Conservation (phyloP, 192 early-diverging fungal species). For the Backusella australiensis region DNA sequence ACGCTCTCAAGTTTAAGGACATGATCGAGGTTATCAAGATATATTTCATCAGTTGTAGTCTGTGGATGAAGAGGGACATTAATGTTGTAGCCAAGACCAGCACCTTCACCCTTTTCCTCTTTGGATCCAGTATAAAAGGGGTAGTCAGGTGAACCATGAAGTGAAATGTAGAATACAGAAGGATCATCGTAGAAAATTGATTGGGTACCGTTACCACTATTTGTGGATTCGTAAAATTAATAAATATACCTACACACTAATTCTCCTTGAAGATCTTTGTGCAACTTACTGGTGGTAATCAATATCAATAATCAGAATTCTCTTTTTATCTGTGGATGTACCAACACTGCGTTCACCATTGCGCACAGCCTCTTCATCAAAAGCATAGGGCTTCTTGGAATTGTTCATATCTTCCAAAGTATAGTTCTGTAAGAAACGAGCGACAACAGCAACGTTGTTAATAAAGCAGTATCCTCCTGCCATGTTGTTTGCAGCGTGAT, state of each 20-base stretch:
- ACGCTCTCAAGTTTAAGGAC: slow-evolving; percentile 42
- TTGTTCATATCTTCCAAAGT: slow-evolving; percentile 25
- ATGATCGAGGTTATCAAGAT: slow-evolving; percentile 43
- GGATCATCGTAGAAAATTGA: slow-evolving; percentile 47
- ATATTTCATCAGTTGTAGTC: slow-evolving; percentile 55
- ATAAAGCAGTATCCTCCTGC: slow-evolving; percentile 57
- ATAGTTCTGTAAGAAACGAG: slow-evolving; percentile 45
- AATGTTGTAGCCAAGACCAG: slow-evolving; percentile 63
- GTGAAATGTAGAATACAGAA: slow-evolving; percentile 63
- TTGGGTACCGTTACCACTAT: slow-evolving; percentile 56
- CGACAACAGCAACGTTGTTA: slow-evolving; percentile 50
- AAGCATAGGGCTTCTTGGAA: not conserved
- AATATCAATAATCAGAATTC: slow-evolving; percentile 51
- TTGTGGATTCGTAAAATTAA: not conserved
- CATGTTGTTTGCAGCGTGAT: slow-evolving; percentile 49
- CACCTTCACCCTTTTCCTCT: slow-evolving; percentile 52
- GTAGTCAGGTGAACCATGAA: slow-evolving; percentile 60
- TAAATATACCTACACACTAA: not conserved
- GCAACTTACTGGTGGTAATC: slow-evolving; percentile 55
- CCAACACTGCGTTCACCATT: not conserved
- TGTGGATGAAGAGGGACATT: slow-evolving; percentile 59
- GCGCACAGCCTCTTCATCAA: not conserved
- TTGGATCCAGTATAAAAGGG: slow-evolving; percentile 61
- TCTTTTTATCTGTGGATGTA: slow-evolving; percentile 22
- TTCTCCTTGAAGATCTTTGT: not conserved